Base-by-base conservation (phyloP, 2,329 filamentous ascomycete species). In the Ophiostoma tasmaniense region DNA sequence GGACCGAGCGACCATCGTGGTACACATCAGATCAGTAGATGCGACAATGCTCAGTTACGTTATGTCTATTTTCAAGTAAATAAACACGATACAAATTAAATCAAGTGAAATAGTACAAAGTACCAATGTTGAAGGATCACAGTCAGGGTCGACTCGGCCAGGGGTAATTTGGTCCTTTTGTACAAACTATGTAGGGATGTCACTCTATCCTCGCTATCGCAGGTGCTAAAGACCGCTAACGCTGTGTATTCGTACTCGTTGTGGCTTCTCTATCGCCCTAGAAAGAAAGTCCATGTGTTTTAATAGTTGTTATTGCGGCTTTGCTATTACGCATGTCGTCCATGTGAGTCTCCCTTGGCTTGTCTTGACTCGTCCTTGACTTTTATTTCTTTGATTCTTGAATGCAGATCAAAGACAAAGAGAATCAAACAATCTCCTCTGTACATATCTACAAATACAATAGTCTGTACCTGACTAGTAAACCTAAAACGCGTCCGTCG, bases 401-500 rank as follows among this genome's bases (percentile, higher is more conserved):
- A 8, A 33, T 33, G 33, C 33, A 33, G 33, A 33, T 33, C 33
- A 33, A 33, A 33, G 33, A 33, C 33, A 33, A 33, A 33, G 33
- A n/a, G n/a, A n/a, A n/a, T n/a, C n/a, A n/a, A n/a, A n/a, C n/a
- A n/a, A n/a, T n/a, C n/a, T n/a, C n/a, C n/a, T n/a, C n/a, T n/a
- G n/a, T n/a, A n/a, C n/a, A n/a, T 33, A 33, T 33, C 33, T 33
- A 33, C 33, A 39, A 13, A 39, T 39, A 39, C 13, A 14, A 4
- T 59, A 2, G 22, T 59, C 25, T 61, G 55, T 61, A 25, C 55
- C 55, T 61, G 55, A 55, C 55, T 61, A 61, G 55, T 61, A 17
- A 22, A 61, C 55, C 22, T 61, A 61, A 61, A 61, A 61, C 55
- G 55, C 55, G 55, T 61, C 55, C 55, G 55, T 61, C 55, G 50